phyloP scores from a whole-genome alignment of 2,329 filamentous ascomycete species.

The Sclerotiophoma versabilis region DNA sequence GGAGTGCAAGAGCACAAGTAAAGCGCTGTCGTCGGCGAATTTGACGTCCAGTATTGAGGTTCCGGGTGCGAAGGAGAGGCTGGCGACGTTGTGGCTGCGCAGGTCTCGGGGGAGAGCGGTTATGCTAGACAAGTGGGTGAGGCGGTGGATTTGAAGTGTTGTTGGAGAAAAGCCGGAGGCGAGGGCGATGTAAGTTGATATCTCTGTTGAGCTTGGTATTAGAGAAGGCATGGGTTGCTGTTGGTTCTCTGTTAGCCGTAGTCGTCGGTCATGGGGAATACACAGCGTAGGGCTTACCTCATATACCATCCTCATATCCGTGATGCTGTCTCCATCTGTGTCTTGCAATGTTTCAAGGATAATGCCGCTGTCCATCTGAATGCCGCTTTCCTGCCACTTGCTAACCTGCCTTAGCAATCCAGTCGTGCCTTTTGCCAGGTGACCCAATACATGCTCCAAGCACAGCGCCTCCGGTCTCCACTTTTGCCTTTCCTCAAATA shows the following conservation, averaged over 20 bases:
- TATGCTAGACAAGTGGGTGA: constrained; percentile 51
- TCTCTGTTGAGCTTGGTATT: constrained; percentile 3
- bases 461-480: constrained; percentile 46
- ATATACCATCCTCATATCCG: constrained; percentile 67
- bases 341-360: constrained; percentile 51
- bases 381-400: constrained; percentile 58
- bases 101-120: constrained; percentile 45
- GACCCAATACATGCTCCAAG: constrained; percentile 49
- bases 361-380: constrained; percentile 72
- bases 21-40: constrained; percentile 68
- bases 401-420: constrained; percentile 50
- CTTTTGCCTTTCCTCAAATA: constrained; percentile 55
- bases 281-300: constrained; percentile 49
- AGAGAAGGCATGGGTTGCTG: neutral
- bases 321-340: constrained; percentile 25
- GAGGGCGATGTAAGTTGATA: constrained; percentile 41
- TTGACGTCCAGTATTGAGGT: constrained; percentile 64
- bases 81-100: constrained; percentile 60
- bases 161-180: constrained; percentile 12
- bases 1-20: constrained; percentile 65
- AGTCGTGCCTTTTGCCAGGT: constrained; percentile 43
- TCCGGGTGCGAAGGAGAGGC: constrained; percentile 49
- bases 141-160: constrained; percentile 39
- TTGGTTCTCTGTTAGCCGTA: constrained; percentile 13
- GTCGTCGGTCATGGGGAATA: neutral